Evolutionary conservation across 2,329 filamentous ascomycete genomes (phyloP), one percentile per base, ranked within the genome.

Genomic region (Penicillium occitanis): DNA sequence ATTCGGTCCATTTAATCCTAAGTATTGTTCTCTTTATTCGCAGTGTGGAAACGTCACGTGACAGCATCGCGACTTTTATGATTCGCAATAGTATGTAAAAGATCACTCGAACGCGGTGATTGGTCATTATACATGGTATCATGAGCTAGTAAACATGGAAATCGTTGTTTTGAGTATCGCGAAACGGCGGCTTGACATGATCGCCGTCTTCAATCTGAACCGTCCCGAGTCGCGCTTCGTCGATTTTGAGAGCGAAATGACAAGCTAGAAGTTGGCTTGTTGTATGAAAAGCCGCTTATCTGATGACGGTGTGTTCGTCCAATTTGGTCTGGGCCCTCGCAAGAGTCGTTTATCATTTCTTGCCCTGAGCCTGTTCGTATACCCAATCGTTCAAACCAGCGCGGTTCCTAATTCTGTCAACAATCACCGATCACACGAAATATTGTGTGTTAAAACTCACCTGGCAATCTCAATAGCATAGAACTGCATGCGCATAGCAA

Each of bases 351-450:
- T 77, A 85, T 86, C 71, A 86, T 82, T 65, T 85, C 84, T 73
- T 94, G 35, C 25, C 65, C 28, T 66, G 88, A 1, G 89, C 87
- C 77, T 91, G 86, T 81, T 98, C 93, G 79, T 94, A 95, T 69
- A 99, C 88, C 95, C 95, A 99, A 79, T 99, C 95, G 75, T 99
- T 99, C 66, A 98, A 81, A 33, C 94, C 94, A 63, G 87, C 86
- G 68, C 90, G 90, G 81, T 99, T 99, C 72, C 89, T 89, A 50
- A n/a, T 13, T 35, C 5, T 13, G 48, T 73, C 22, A 75, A 63
- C 28, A 65, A 61, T 46, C 19, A 13, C 28, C 1, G 2, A 61
- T 28, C n/a, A 1, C 33, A 55, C 51, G 58, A 25, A 30, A 60
- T n/a, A 14, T 40, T 35, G 28, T 22, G 17, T 11, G 10, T 2